Base-by-base conservation (phyloP, 768 basidiomycete genomes). In the Xerocomellus chrysenteron region DNA sequence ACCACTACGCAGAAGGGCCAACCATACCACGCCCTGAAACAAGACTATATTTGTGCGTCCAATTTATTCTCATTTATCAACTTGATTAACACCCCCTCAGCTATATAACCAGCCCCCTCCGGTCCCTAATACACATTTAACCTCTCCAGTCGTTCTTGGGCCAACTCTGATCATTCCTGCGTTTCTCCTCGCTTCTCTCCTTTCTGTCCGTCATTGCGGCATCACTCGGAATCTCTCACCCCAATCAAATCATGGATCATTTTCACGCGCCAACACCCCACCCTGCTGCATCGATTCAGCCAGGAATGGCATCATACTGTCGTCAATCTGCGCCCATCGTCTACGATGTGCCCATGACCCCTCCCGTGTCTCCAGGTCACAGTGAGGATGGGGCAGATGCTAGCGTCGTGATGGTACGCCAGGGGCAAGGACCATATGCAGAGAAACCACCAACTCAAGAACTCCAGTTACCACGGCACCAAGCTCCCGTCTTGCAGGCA, bases 291-390 rank as follows among this genome's bases (percentile, higher is more conserved):
- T 60, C 56, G 39, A 26, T 61, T 7, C 43, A 58, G 36, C 55
- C 57, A 51, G 56, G 47, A 28, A 57, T 65, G 14, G 56, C 40
- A 48, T 57, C 65, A 21, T 70, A 63, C 53, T 65, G 71, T 39
- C 68, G 73, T 32, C 73, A 80, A 57, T 76, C 80, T 42, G 73
- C 73, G 37, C 73, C 78, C 54, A 72, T 81, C 60, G 72, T 78
- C 50, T 71, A 76, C 44, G 79, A 84, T 55, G 82, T 81, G n/a
- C 87, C 84, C 24, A 80, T 88, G 62, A 89, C 87, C 1, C 87
- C 87, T 6, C 87, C 87, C 9, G 74, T 86, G 56, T 90, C 87
- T 43, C 87, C 85, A 2, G 73, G 74, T 26, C 79, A 76, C 48
- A 82, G 78, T 57, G 78, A 82, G 51, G 70, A 73, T 28, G 73